Conservation (phyloP, 805 yeast genomes). For the Wickerhamomyces chambardii region DNA sequence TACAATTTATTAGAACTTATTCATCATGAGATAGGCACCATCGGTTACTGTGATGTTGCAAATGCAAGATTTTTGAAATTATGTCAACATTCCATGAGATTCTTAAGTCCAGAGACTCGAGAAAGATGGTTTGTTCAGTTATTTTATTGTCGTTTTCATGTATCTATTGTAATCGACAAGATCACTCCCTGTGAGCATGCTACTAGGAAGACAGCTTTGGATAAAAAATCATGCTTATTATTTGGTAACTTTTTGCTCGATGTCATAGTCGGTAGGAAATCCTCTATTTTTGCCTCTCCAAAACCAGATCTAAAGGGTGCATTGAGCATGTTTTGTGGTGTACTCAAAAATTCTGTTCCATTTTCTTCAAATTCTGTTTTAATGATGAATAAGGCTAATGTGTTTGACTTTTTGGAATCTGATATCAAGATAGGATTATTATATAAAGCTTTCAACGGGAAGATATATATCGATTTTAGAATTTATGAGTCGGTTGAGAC, state of each 20-base stretch:
- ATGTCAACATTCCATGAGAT: conserved; percentile 43
- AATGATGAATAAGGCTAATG: conserved; percentile 31
- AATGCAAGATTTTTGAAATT: conserved; percentile 54
- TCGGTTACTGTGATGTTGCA: conserved; percentile 60
- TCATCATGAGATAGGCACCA: conserved; percentile 67
- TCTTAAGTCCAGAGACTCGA: conserved; percentile 22
- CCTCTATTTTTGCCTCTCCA: conserved; percentile 50
- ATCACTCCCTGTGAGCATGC: conserved; percentile 63
- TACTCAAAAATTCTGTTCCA: conserved; percentile 58
- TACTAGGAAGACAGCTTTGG: conserved; percentile 31
- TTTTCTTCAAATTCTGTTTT: conserved; percentile 25
- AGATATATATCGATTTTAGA: conserved; percentile 19
- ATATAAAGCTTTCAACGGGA: conserved; percentile 44
- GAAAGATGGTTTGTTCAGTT: conserved; percentile 59
- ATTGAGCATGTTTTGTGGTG: conserved; percentile 63
- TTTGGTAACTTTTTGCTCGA: conserved; percentile 43
- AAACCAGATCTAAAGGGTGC: conserved; percentile 66
- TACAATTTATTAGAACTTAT: conserved; percentile 45
- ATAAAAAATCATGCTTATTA: conserved; percentile 25
- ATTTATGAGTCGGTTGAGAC: conserved; percentile 23
- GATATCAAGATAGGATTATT: conserved; percentile 35
- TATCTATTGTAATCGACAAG: conserved; percentile 47
- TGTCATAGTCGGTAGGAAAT: conserved; percentile 43
- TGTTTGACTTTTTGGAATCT: conserved; percentile 40
- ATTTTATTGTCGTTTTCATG: conserved; percentile 70